Percentiles rank a stretch among this genome's conserved stretches.
Evolutionary conservation across 768 basidiomycete genomes (phyloP).

Genomic region (Cystofilobasidium bisporidii): DNA sequence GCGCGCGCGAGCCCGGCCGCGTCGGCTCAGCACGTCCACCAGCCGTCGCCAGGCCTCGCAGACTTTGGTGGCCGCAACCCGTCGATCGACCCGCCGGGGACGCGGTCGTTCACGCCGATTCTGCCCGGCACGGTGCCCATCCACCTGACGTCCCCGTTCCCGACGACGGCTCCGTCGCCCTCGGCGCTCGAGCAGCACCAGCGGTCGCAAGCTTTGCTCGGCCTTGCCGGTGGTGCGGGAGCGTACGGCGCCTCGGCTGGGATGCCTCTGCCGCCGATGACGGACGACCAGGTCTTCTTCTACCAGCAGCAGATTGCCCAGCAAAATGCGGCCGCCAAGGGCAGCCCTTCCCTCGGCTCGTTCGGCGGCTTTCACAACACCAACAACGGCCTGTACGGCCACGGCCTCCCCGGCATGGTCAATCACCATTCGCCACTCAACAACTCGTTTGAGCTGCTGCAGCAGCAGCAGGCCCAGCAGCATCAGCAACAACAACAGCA

Average conservation of each 20-base stretch:
- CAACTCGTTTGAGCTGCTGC: neutral
- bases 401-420: slow-evolving; percentile 1
- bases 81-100: neutral
- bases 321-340: neutral
- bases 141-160: slow-evolving; percentile 4
- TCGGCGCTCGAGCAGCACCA: neutral
- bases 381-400: neutral
- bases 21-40: neutral
- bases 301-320: slow-evolving; percentile 4
- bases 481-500: slow-evolving; percentile 14
- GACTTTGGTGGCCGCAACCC: neutral
- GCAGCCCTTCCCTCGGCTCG: neutral
- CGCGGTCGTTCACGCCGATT: neutral
- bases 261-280: neutral
- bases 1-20: neutral
- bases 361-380: neutral
- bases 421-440: neutral
- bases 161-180: neutral
- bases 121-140: neutral
- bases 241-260: neutral
- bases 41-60: neutral
- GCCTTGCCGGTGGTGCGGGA: neutral
- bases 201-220: neutral
- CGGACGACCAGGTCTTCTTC: slow-evolving; percentile 7
- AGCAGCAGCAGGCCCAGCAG: slow-evolving; percentile 3